Conservation (phyloP, 495 filamentous ascomycete genomes). For the Saxispiralis lemnorum region DNA sequence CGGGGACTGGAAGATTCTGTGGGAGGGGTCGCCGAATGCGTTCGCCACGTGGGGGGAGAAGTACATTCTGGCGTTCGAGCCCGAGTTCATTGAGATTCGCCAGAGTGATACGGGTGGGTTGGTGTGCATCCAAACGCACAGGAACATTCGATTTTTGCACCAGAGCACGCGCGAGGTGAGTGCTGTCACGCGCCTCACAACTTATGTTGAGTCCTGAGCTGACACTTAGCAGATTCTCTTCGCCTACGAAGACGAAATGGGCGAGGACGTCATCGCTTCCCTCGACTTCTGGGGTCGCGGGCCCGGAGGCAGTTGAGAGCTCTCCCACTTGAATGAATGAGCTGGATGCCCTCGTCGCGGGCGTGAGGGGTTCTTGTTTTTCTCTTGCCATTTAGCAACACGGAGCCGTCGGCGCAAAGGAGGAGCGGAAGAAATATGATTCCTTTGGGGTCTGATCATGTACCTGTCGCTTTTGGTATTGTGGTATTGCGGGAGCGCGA, state of each 20-base stretch:
- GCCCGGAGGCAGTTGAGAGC: neutral
- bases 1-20: slow-evolving; percentile 90
- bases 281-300: slow-evolving; percentile 76
- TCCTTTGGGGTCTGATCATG: no score
- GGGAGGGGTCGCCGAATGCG: slow-evolving; percentile 80
- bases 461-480: no score
- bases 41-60: slow-evolving; percentile 79
- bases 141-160: slow-evolving; percentile 93
- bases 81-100: slow-evolving; percentile 94
- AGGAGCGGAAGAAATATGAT: no score
- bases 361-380: no score
- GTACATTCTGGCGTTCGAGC: slow-evolving; percentile 94
- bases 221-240: slow-evolving; percentile 55
- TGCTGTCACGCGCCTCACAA: slow-evolving; percentile 4
- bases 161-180: slow-evolving; percentile 87
- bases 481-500: no score
- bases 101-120: slow-evolving; percentile 78
- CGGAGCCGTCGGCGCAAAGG: no score
- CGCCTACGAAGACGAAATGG: slow-evolving; percentile 87
- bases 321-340: no score
- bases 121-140: slow-evolving; percentile 86
- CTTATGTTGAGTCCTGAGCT: no score
- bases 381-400: no score
- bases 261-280: slow-evolving; percentile 82
- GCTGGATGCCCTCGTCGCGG: no score